phyloP scores from a whole-genome alignment of 169 alveolate species.

The Plasmodium knowlesi region DNA sequence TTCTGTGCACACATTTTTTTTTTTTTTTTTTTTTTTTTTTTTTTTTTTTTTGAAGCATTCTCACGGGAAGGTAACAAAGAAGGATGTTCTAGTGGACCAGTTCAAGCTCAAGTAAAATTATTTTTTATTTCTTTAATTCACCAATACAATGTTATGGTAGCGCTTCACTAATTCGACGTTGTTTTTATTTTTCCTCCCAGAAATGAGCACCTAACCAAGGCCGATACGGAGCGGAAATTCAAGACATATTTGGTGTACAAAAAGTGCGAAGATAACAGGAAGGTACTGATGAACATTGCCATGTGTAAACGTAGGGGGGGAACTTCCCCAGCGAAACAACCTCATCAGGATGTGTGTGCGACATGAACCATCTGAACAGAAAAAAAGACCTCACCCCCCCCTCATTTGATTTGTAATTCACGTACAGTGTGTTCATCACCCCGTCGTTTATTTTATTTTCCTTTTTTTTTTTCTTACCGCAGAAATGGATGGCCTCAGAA shows the following conservation, averaged over 20 bases:
- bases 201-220: slow-evolving; percentile 67
- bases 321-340: neutral
- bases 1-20: too few relatives aligned
- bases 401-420: too few relatives aligned
- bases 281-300: slow-evolving; percentile 1
- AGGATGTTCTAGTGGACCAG: slow-evolving; percentile 71
- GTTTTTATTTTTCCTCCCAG: slow-evolving; percentile 3
- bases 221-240: slow-evolving; percentile 68
- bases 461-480: neutral
- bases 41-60: slow-evolving; percentile 61
- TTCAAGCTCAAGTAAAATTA: slow-evolving; percentile 26
- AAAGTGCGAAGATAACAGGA: slow-evolving; percentile 67
- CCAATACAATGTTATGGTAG: neutral
- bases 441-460: neutral
- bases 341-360: too few relatives aligned
- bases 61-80: slow-evolving; percentile 69
- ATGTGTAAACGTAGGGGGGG: neutral
- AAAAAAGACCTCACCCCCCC: too few relatives aligned
- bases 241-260: slow-evolving; percentile 42
- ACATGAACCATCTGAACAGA: too few relatives aligned
- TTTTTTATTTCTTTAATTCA: neutral
- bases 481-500: slow-evolving; percentile 76
- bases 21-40: neutral
- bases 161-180: neutral
- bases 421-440: neutral